phyloP scores from a whole-genome alignment of 2,329 filamentous ascomycete genomes.

The Ceratocystis cubensis region DNA sequence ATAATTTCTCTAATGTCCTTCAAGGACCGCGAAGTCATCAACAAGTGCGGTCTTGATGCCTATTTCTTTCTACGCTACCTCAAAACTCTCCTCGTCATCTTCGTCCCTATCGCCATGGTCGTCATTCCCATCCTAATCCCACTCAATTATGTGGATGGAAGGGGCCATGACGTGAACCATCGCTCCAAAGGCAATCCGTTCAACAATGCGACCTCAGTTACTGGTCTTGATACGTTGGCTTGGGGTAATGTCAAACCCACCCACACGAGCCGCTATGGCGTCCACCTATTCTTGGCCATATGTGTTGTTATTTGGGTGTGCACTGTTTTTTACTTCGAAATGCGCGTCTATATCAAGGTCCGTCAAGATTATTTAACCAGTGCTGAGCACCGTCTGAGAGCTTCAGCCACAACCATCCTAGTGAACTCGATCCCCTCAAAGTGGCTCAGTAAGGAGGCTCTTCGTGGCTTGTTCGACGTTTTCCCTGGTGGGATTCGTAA shows the following conservation, averaged over 20 bases:
- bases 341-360: constrained; percentile 79
- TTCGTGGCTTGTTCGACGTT: constrained; percentile 80
- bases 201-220: constrained; percentile 27
- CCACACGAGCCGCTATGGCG: constrained; percentile 63
- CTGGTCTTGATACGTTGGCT: constrained; percentile 67
- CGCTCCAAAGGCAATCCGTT: constrained; percentile 20
- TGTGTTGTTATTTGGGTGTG: constrained; percentile 73
- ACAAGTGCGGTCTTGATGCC: constrained; percentile 89
- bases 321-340: constrained; percentile 72
- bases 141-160: constrained; percentile 63
- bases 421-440: constrained; percentile 82
- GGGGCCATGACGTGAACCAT: constrained; percentile 42
- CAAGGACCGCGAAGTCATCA: constrained; percentile 70
- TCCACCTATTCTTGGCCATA: constrained; percentile 69
- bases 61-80: constrained; percentile 94
- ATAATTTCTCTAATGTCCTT: constrained; percentile 51
- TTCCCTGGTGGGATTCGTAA: constrained; percentile 92
- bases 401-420: constrained; percentile 88
- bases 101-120: constrained; percentile 65
- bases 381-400: constrained; percentile 82
- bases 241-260: constrained; percentile 70
- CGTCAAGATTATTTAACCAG: constrained; percentile 91
- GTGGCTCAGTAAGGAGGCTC: constrained; percentile 74
- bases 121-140: constrained; percentile 79
- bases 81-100: constrained; percentile 70